Base-by-base conservation (phyloP, 441 rosid species). In the Macaranga tanarius region DNA sequence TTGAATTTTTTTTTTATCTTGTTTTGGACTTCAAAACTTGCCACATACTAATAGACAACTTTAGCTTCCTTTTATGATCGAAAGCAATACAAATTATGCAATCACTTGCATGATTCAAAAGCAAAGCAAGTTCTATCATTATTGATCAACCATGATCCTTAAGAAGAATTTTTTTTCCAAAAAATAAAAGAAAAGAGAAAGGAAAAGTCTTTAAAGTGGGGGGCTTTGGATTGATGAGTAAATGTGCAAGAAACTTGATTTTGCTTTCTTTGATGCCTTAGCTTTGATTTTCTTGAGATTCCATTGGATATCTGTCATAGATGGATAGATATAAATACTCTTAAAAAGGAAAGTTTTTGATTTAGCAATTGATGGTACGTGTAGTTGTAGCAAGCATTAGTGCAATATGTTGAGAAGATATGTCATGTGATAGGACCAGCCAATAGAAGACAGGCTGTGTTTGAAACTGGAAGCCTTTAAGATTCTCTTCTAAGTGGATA, bases 401-500 rank as follows among this genome's bases (percentile, higher is more conserved):
- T 47, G 22, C 48, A n/a, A 19, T 47, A 5, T 26, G 56, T 19
- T 57, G 34, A 69, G 42, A 31, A 69, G 38, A 9, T 16, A n/a
- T 20, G 5, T 52, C 34, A 57, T 44, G 54, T 26, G 28, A 59
- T 40, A n/a, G 38, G 38, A 34, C 7, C 17, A 65, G n/a, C 56
- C 76, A 68, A 62, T 66, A 74, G 84, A 73, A 74, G 84, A 73
- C 81, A 70, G 82, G 61, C 80, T 79, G 78, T 68, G 62, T 26
- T 65, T 73, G 74, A 67, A 73, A 76, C 52, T 73, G 68, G 56
- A 55, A 67, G 65, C 64, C 78, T 48, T 52, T 51, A 42, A 81
- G 84, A 84, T 84, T 81, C 86, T 69, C 47, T 65, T 76, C 44
- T 52, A 75, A 74, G 44, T 77, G 81, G 81, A 78, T 65, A 71